Conservation (phyloP, 257 asterid genomes). For the Rehmannia glutinosa region DNA sequence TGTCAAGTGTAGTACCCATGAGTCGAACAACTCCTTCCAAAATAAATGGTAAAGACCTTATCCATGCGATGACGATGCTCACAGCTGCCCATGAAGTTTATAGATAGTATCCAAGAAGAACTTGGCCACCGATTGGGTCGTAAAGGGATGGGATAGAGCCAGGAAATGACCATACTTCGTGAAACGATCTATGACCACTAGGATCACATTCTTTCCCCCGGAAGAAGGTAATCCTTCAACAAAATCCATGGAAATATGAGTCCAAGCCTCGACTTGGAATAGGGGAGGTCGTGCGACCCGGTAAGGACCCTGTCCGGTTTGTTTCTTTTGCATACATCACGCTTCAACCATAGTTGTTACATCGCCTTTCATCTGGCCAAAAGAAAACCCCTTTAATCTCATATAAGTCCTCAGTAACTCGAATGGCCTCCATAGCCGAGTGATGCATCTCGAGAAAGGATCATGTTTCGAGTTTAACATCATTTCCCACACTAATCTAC, state of each 20-base stretch:
- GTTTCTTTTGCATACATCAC: not conserved
- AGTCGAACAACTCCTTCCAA: not conserved
- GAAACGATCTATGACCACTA: not conserved
- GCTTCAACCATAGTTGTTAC: not conserved
- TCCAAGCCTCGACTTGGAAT: not conserved
- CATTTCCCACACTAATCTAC: not conserved
- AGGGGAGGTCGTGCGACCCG: not conserved
- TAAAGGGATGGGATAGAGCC: not conserved
- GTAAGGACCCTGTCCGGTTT: not conserved
- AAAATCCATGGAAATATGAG: not conserved
- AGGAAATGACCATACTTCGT: not conserved
- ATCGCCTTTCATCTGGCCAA: not conserved
- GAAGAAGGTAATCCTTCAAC: not conserved
- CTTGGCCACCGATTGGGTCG: not conserved
- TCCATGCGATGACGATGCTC: not conserved
- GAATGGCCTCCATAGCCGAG: not conserved
- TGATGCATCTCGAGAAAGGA: not conserved
- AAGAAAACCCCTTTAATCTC: not conserved
- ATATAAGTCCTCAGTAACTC: not conserved
- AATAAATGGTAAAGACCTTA: not conserved
- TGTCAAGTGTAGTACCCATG: not conserved
- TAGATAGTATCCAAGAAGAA: not conserved
- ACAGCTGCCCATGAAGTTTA: not conserved
- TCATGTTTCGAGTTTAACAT: not conserved
- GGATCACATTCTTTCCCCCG: not conserved